Evolutionary conservation across 1,139 yeast species (phyloP).

Genomic region (Lodderomyces elongisporus): DNA sequence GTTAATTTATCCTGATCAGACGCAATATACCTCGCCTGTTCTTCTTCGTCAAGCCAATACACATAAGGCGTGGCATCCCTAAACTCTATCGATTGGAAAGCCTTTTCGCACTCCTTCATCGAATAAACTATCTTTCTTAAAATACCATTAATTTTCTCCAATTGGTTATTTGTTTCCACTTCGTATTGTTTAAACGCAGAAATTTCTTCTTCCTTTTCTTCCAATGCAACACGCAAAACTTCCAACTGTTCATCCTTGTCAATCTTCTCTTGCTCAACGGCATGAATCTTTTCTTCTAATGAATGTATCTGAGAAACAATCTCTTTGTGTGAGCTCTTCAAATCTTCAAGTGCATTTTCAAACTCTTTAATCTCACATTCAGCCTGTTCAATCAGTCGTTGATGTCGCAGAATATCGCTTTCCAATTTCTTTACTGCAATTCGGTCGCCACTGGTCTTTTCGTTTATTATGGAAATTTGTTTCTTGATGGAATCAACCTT

Average conservation of each 20-base stretch:
- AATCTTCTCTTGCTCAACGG: constrained; percentile 25
- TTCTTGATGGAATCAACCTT: constrained; percentile 75
- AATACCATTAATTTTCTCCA: constrained; percentile 51
- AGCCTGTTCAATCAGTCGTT: constrained; percentile 42
- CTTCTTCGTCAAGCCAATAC: constrained; percentile 44
- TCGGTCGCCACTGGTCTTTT: constrained; percentile 58
- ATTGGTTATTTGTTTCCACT: constrained; percentile 59
- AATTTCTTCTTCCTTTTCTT: constrained; percentile 48
- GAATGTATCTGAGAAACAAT: constrained; percentile 31
- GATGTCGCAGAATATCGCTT: constrained; percentile 57
- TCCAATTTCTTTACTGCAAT: constrained; percentile 60
- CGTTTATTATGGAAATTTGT: constrained; percentile 56
- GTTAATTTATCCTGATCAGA: constrained; percentile 37
- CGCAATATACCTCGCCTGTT: constrained; percentile 25
- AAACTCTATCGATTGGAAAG: constrained; percentile 37
- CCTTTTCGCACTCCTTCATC: constrained; percentile 32
- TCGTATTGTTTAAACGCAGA: constrained; percentile 64
- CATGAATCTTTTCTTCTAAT: constrained; percentile 23
- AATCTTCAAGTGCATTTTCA: constrained; percentile 25
- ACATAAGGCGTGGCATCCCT: constrained; percentile 52
- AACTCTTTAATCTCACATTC: constrained; percentile 30
- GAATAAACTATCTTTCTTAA: constrained; percentile 39
- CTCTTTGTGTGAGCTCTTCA: constrained; percentile 27
- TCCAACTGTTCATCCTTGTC: constrained; percentile 34
- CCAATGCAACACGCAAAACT: constrained; percentile 40